phyloP scores from a whole-genome alignment of 805 yeast species.

The Komagataella kurtzmanii region DNA sequence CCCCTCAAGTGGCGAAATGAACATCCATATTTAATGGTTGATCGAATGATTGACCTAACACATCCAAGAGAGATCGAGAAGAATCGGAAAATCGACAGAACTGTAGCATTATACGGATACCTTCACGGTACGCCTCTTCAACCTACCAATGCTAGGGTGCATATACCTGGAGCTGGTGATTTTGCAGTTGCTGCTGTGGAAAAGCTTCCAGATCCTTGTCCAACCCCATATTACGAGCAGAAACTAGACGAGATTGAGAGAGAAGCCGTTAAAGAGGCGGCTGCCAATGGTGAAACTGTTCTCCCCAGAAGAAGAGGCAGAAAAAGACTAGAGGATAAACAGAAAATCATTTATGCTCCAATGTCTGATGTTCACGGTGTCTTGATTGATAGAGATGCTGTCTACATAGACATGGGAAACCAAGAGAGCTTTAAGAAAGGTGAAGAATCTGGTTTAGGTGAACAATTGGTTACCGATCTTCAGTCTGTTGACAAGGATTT shows the following conservation, averaged over 20 bases:
- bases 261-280: slow-evolving; percentile 56
- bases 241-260: slow-evolving; percentile 70
- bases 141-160: slow-evolving; percentile 57
- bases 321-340: slow-evolving; percentile 86
- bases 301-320: slow-evolving; percentile 48
- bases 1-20: slow-evolving; percentile 99
- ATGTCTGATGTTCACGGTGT: slow-evolving; percentile 99
- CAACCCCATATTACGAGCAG: slow-evolving; percentile 89
- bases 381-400: slow-evolving; percentile 93
- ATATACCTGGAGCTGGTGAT: slow-evolving; percentile 95
- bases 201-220: slow-evolving; percentile 95
- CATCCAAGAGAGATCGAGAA: slow-evolving; percentile 75
- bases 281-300: slow-evolving; percentile 39
- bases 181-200: slow-evolving; percentile 63
- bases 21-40: slow-evolving; percentile 88
- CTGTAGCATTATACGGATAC: slow-evolving; percentile 86
- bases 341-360: slow-evolving; percentile 92
- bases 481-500: slow-evolving; percentile 57
- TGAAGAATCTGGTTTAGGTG: slow-evolving; percentile 60
- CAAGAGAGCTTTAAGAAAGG: slow-evolving; percentile 5
- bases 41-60: slow-evolving; percentile 81
- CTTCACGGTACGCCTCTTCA: slow-evolving; percentile 87
- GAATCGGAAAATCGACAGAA: slow-evolving; percentile 77
- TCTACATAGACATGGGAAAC: slow-evolving; percentile 59
- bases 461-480: slow-evolving; percentile 67